Evolutionary conservation across 2,329 filamentous ascomycete genomes (phyloP).

Genomic region (Penicillium sp.): DNA sequence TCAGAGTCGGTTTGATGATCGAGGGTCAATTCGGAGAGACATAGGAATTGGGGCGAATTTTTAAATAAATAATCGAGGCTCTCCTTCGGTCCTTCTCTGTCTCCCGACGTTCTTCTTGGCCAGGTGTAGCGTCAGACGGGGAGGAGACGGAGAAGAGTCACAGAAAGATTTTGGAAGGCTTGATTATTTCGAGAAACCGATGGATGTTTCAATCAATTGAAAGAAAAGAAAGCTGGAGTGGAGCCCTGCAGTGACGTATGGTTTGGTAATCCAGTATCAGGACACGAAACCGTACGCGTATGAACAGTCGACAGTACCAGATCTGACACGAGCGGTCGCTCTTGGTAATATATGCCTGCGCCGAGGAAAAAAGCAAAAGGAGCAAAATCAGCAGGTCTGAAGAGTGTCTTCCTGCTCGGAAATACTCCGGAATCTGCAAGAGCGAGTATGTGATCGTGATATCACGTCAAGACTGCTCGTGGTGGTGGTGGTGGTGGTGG

Average conservation of each 20-base stretch:
- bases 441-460: slow-evolving; percentile 26
- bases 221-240: slow-evolving; percentile 29
- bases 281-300: slow-evolving; percentile 17
- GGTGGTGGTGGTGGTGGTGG: background rate
- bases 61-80: slow-evolving; percentile 13
- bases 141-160: slow-evolving; percentile 27
- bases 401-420: slow-evolving; percentile 11
- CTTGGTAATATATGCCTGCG: background rate
- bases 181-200: slow-evolving; percentile 30
- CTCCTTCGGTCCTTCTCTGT: slow-evolving; percentile 13
- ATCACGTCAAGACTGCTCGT: slow-evolving; percentile 16
- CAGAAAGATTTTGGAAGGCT: slow-evolving; percentile 31
- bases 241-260: slow-evolving; percentile 25
- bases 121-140: slow-evolving; percentile 20
- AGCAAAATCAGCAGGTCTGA: slow-evolving; percentile 10
- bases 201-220: slow-evolving; percentile 30
- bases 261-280: slow-evolving; percentile 22
- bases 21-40: slow-evolving; percentile 1
- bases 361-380: background rate
- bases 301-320: slow-evolving; percentile 1
- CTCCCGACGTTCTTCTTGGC: slow-evolving; percentile 15
- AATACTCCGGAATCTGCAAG: slow-evolving; percentile 1
- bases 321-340: background rate
- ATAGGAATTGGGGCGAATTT: slow-evolving; percentile 12
- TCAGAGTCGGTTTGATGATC: background rate